Conservation (phyloP, 1,139 yeast species). For the Scheffersomyces parashehatae region DNA sequence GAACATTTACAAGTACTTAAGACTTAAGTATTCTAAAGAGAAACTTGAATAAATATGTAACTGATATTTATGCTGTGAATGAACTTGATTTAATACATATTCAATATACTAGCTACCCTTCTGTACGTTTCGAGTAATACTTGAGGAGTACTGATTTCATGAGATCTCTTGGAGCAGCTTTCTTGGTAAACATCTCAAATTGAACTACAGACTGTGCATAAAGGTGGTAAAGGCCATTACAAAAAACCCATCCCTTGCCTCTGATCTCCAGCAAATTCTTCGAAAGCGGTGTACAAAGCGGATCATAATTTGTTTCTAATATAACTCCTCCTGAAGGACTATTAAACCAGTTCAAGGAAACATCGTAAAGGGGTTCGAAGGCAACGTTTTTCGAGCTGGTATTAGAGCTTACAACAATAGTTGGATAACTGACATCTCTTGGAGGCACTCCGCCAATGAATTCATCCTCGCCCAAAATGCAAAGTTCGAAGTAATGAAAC, state of each 20-base stretch:
- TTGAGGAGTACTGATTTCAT: conserved; percentile 5
- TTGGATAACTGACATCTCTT: conserved; percentile 7
- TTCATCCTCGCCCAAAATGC: conserved; percentile 7
- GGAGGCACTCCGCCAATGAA: conserved; percentile 6
- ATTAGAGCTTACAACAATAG: conserved; percentile 11
- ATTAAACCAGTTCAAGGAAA: conserved; percentile 11
- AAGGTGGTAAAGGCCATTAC: conserved; percentile 15
- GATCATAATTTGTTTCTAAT: conserved; percentile 11
- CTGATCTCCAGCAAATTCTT: not conserved
- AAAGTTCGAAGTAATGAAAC: no score
- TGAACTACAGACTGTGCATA: conserved; percentile 13
- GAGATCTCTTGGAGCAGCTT: conserved; percentile 15
- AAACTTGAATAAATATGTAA: conserved; percentile 1
- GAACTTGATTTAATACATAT: not conserved
- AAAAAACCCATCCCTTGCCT: conserved; percentile 13
- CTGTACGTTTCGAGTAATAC: not conserved
- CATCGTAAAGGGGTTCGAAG: conserved; percentile 1
- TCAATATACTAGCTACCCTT: not conserved
- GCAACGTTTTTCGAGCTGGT: conserved; percentile 2
- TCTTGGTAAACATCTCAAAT: conserved; percentile 16
- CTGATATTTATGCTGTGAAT: not conserved
- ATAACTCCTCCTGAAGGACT: conserved; percentile 16
- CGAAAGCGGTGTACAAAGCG: no score
- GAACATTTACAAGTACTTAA: conserved; percentile 23
- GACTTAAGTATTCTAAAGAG: conserved; percentile 22